A percentile compares a stretch with the other conserved stretches of the same genome.
These are phyloP conservation scores for Escallonia rubra DNA, from an alignment of 129 eudicot species.

Conservation along the genomic window DNA sequence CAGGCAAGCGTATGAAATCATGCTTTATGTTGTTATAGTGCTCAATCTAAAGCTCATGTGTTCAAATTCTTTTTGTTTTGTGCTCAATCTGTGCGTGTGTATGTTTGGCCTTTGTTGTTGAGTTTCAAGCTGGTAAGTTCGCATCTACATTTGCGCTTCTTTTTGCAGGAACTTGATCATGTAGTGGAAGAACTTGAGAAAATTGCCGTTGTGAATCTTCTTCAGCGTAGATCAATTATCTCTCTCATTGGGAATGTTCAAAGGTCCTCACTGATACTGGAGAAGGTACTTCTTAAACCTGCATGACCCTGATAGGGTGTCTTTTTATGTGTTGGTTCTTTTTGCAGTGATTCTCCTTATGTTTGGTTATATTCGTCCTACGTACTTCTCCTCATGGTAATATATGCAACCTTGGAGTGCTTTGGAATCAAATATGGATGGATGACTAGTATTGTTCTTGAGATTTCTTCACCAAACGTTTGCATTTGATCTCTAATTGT, in stretches of 20 bases:
- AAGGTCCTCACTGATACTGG: conserved; percentile 87
- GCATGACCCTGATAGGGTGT: not conserved
- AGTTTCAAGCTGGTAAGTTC: conserved; percentile 1
- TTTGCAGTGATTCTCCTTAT: not conserved
- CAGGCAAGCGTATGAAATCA: conserved; percentile 68
- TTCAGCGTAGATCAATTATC: conserved; percentile 80
- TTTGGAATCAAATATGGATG: not conserved
- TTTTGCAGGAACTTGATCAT: conserved; percentile 81
- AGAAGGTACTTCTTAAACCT: conserved; percentile 46
- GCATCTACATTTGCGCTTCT: conserved; percentile 7
- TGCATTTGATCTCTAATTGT: too few relatives aligned
- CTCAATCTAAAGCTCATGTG: not conserved
- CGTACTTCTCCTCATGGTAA: not conserved
- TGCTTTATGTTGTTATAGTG: too few relatives aligned
- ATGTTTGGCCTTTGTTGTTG: too few relatives aligned
- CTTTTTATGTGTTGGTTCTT: not conserved
- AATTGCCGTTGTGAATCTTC: conserved; percentile 88
- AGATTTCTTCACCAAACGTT: too few relatives aligned
- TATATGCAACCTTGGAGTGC: not conserved
- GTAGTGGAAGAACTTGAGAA: conserved; percentile 91
- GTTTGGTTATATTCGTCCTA: not conserved
- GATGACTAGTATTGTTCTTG: too few relatives aligned
- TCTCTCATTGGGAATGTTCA: conserved; percentile 98
- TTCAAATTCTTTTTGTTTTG: not conserved
- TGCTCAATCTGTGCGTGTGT: not conserved